Evolutionary conservation across 768 basidiomycete genomes (phyloP), one percentile per base, ranked within the genome.

Genomic region (Mycena chlorophos): DNA sequence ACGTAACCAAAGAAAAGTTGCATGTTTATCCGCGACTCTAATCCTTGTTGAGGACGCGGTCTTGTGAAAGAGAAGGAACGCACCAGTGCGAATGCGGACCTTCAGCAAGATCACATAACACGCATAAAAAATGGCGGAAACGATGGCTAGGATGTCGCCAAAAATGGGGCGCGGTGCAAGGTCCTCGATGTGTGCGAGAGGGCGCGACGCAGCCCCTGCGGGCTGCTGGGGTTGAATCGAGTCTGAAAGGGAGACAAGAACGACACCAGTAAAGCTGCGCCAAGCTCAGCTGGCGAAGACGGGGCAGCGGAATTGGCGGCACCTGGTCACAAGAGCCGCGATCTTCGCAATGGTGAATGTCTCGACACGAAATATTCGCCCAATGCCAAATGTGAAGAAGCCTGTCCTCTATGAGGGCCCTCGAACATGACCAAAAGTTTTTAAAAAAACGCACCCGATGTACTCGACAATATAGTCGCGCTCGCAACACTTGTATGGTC

Each of bases 401-500:
- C 96, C 96, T 94, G 59, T 13, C 28, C 27, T 27, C n/a, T 8
- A 60, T 49, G 49, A 40, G 49, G 29, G 25, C 3, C n/a, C 29
- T 22, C 48, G 14, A 19, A 40, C 28, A 42, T 47, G 16, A 43
- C 28, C 17, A 25, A 40, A 13, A 55, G 38, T 22, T 17, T 34
- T 6, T 34, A 48, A 8, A 34, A 25, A 31, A 30, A 69, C 85
- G 29, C 62, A 94, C 95, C 94, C 61, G 92, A 94, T 78, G 86
- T 95, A 65, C 88, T 86, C 2, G 91, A 88, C 49, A 97, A 71
- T 31, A 98, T 87, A 3, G 95, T 97, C 19, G 91, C 85, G 68
- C 93, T 96, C 2, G 92, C 91, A n/a, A 98, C 95, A 64, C 87
- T 93, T 1, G 96, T 98, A 67, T 87, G 89, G 27, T 83, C 86